A percentile compares a stretch with the other conserved stretches of the same genome.
Conservation (phyloP, 495 filamentous ascomycete species). For the Aspergillus funiculosus region DNA sequence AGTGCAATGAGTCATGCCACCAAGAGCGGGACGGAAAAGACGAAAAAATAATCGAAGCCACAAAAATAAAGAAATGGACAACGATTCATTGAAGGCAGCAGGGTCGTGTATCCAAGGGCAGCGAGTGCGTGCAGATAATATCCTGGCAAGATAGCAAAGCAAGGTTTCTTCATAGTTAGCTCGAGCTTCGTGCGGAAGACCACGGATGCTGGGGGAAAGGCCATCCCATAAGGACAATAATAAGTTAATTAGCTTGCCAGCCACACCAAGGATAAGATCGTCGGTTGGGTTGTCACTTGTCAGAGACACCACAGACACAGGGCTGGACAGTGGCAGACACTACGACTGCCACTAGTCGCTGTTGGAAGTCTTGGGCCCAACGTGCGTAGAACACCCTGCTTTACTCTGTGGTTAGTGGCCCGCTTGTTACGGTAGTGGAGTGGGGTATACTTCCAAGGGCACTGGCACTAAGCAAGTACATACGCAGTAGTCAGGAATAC, state of each 20-base stretch:
- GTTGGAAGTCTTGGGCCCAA: no score
- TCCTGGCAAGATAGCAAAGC: no score
- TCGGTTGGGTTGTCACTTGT: conserved; percentile 25
- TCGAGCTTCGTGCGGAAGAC: conserved; percentile 1
- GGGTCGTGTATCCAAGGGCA: not conserved
- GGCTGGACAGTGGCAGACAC: not conserved
- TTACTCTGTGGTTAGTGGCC: not conserved
- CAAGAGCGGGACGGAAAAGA: not conserved
- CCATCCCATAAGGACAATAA: no score
- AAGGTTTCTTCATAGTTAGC: no score
- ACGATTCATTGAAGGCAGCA: no score
- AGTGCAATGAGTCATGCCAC: conserved; percentile 7
- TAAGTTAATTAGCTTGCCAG: no score
- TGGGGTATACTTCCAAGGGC: conserved; percentile 4
- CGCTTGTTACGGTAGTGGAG: conserved; percentile 6
- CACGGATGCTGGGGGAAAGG: conserved; percentile 2
- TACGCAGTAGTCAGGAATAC: no score
- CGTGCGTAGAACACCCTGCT: no score
- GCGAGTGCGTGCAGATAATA: conserved; percentile 6
- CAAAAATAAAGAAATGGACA: conserved; percentile 1
- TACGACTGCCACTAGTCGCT: not conserved
- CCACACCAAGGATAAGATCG: conserved; percentile 17
- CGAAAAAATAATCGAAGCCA: not conserved
- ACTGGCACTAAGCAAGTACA: no score
- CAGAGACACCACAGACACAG: conserved; percentile 5